Evolutionary conservation across 306 rosid genomes (phyloP).

Genomic region (Datisca glomerata): DNA sequence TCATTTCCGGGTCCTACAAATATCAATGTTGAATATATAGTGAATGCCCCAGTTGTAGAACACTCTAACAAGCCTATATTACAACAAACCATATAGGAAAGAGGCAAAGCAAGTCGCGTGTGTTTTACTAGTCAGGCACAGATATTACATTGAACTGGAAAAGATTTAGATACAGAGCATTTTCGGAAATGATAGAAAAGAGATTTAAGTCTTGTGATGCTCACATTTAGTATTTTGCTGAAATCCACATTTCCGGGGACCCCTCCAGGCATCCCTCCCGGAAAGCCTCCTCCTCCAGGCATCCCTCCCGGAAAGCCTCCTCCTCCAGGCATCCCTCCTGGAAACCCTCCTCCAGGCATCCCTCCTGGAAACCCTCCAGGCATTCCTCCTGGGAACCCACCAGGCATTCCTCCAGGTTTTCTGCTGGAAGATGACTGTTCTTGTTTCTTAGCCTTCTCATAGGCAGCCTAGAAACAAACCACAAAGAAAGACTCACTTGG

Average conservation of each 20-base stretch:
- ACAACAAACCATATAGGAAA: no score
- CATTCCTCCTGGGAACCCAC: slow-evolving; percentile 44
- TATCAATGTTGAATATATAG: no score
- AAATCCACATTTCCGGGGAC: slow-evolving; percentile 85
- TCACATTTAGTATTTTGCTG: slow-evolving; percentile 74
- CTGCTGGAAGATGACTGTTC: slow-evolving; percentile 71
- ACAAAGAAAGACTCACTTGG: slow-evolving; percentile 12
- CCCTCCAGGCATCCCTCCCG: slow-evolving; percentile 36
- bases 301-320: slow-evolving; percentile 20
- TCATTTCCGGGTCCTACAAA: slow-evolving; percentile 70
- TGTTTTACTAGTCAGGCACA: no score
- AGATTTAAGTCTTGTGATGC: no score
- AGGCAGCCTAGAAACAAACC: slow-evolving; percentile 51
- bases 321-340: slow-evolving; percentile 30
- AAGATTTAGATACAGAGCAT: no score
- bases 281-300: slow-evolving; percentile 27
- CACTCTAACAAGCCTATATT: no score
- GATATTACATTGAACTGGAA: no score
- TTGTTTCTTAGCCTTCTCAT: slow-evolving; percentile 77
- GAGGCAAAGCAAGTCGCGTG: no score
- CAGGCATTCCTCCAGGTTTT: slow-evolving; percentile 59
- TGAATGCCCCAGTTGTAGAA: no score
- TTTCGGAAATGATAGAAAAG: no score
- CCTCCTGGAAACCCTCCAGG: slow-evolving; percentile 22
- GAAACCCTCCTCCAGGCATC: slow-evolving; percentile 42